These are phyloP conservation scores for Pseudoturritis turrita DNA, from an alignment of 345 rosid genomes.

Conservation along the genomic window DNA sequence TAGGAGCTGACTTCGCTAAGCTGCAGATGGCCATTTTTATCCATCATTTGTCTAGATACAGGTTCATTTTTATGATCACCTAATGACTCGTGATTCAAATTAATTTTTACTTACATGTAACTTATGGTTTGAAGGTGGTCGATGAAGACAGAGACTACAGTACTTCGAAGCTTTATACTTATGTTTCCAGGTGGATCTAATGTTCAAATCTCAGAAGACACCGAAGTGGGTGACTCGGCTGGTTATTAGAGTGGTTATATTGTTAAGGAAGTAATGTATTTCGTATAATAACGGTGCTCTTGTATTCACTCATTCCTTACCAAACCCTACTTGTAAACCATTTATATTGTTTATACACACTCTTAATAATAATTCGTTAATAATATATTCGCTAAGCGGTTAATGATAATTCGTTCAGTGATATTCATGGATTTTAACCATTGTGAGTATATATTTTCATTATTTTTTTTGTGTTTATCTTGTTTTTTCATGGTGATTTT, in stretches of 20 bases:
- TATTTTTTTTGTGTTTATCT: too few relatives aligned
- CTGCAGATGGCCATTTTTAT: slow-evolving; percentile 1
- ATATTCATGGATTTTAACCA: too few relatives aligned
- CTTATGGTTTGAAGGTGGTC: not conserved
- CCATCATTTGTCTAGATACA: slow-evolving; percentile 14
- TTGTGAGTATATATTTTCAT: too few relatives aligned
- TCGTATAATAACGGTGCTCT: too few relatives aligned
- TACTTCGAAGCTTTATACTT: not conserved
- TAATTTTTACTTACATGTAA: not conserved
- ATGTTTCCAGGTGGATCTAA: slow-evolving; percentile 4
- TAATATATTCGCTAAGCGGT: too few relatives aligned
- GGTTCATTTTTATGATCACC: not conserved
- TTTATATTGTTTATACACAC: too few relatives aligned
- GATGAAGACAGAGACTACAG: not conserved
- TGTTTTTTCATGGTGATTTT: too few relatives aligned
- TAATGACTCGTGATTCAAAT: not conserved
- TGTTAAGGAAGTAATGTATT: too few relatives aligned
- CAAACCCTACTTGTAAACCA: too few relatives aligned
- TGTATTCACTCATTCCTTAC: too few relatives aligned
- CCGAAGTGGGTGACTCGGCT: not conserved
- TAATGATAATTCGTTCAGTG: too few relatives aligned
- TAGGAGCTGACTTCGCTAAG: slow-evolving; percentile 12
- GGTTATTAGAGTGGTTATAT: not conserved
- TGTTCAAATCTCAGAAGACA: not conserved
- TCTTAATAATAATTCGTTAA: too few relatives aligned